phyloP scores from a whole-genome alignment of 1,139 yeast species.

The Sugiyamaella japonica region DNA sequence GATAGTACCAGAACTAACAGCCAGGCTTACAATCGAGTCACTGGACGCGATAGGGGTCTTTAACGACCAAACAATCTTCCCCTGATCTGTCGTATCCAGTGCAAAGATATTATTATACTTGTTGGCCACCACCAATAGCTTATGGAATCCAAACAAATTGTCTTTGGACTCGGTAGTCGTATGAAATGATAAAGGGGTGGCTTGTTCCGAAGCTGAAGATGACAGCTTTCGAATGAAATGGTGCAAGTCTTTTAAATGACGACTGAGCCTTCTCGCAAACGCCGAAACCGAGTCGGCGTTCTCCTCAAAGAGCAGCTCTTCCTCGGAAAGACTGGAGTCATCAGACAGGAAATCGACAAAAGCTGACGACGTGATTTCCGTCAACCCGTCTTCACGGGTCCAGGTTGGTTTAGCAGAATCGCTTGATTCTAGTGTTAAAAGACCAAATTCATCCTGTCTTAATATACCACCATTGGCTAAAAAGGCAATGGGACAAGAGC shows the following conservation, averaged over 20 bases:
- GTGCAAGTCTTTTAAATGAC: slow-evolving; percentile 40
- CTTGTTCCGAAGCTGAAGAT: neutral
- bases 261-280: slow-evolving; percentile 45
- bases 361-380: slow-evolving; percentile 43
- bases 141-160: slow-evolving; percentile 52
- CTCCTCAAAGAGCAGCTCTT: slow-evolving; percentile 46
- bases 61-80: slow-evolving; percentile 47
- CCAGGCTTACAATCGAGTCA: slow-evolving; percentile 28
- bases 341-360: slow-evolving; percentile 44
- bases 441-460: slow-evolving; percentile 5
- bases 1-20: slow-evolving; percentile 28
- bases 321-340: slow-evolving; percentile 39
- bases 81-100: slow-evolving; percentile 44
- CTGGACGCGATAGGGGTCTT: slow-evolving; percentile 26
- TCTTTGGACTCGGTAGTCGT: slow-evolving; percentile 22
- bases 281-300: slow-evolving; percentile 44
- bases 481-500: neutral
- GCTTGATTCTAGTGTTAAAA: neutral
- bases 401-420: slow-evolving; percentile 35
- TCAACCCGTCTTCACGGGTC: slow-evolving; percentile 51
- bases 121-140: slow-evolving; percentile 50
- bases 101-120: slow-evolving; percentile 48
- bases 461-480: neutral
- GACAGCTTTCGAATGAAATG: slow-evolving; percentile 11
- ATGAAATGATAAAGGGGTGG: slow-evolving; percentile 11